Evolutionary conservation across 768 basidiomycete species (phyloP), one percentile per base, ranked within the genome.

Genomic region (Boletus insuetus): DNA sequence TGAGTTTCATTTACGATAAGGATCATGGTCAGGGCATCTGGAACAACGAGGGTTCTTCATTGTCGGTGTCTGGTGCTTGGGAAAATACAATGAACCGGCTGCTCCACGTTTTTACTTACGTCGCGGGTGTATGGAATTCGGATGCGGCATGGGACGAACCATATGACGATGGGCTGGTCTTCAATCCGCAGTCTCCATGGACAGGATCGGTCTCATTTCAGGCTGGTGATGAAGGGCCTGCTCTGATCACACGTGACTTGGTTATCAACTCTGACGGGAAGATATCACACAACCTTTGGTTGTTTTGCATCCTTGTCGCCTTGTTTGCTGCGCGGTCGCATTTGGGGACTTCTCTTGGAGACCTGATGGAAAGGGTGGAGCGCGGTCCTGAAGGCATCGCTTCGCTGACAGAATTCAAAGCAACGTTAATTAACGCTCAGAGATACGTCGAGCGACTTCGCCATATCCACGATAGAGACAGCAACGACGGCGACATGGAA

Each of bases 271-370:
- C 72, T 16, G 84, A 85, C 59, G 82, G 81, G 3, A 77, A 70
- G 58, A 62, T 83, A 41, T 81, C 82, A 1, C 74, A 76, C 57
- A 68, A 69, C 34, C 70, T 85, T 6, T 84, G 83, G 83, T 53
- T 78, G 11, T 63, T 76, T 46, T 74, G 76, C 58, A 62, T 72
- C 37, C 62, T 79, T 19, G 51, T 64, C 49, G 67, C 65, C 31
- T 22, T 60, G 49, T 62, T 62, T 49, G 57, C 58, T 46, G 49
- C 49, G 39, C 53, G 47, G 59, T 19, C 58, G 40, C 54, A 52
- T 20, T 58, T 47, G 2, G 43, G 38, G 19, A 10, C 61, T 51
- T 58, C 54, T 46, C 52, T 70, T 53, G 41, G 40, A 39, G 60
- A 51, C 42, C 13, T 62, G 56, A 49, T 59, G 22, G 42, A 26